A percentile compares a stretch with the other conserved stretches of the same genome.
These are phyloP conservation scores for Acanthamoeba lenticulata DNA, from an alignment of 208 protist species.

Conservation along the genomic window DNA sequence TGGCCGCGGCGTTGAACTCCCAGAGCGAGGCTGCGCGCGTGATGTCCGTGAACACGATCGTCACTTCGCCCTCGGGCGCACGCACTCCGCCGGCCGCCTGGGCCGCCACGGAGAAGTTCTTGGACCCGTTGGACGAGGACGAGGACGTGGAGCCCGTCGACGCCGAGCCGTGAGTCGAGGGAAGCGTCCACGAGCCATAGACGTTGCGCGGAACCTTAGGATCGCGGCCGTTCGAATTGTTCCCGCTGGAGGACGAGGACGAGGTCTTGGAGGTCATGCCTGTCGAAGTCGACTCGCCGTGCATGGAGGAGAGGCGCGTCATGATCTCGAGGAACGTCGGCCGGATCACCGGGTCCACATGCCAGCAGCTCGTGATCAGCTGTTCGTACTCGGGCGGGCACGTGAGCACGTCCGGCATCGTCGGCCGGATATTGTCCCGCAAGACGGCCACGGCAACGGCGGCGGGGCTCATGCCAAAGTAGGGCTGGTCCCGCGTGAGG, in stretches of 20 bases:
- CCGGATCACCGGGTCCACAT: background rate
- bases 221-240: too few species aligned
- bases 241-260: background rate
- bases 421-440: background rate
- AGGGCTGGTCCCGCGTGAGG: background rate
- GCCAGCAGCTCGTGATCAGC: conserved; percentile 21
- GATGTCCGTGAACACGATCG: conserved; percentile 20
- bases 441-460: conserved; percentile 35
- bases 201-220: background rate
- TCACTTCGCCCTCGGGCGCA: background rate
- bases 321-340: conserved; percentile 2
- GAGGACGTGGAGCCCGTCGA: background rate
- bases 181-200: background rate
- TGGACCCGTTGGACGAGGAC: background rate
- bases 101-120: background rate
- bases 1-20: conserved; percentile 13
- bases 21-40: background rate
- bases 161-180: background rate
- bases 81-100: background rate
- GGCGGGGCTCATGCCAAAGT: background rate
- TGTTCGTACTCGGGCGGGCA: background rate
- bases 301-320: background rate
- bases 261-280: background rate
- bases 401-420: background rate
- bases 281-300: background rate